Base-by-base conservation (phyloP, 495 filamentous ascomycete genomes). In the Bathelium albidoporum region DNA sequence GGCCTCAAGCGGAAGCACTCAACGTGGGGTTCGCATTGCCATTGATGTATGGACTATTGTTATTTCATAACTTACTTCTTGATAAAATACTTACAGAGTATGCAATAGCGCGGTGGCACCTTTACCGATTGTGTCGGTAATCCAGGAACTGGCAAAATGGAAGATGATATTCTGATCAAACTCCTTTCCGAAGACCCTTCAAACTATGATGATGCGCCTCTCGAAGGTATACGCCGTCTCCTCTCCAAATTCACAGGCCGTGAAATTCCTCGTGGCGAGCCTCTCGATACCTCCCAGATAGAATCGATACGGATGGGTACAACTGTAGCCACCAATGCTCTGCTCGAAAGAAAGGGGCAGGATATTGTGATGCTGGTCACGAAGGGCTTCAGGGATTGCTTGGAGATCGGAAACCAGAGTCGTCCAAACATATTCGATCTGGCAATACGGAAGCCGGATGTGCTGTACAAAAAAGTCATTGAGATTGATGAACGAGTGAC, bases 271-370 rank as follows among this genome's bases (percentile, higher is more conserved):
- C 83, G 92, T 20, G 92, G 91, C 18, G 78, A 89, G 72, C 82
- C 90, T 0, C 74, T 97, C 32, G 90, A 96, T 73, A 95, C 93
- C 1, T 84, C 87, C 41, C 76, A 83, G 69, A 97, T 98, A 68
- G 86, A 78, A 66, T 73, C 70, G 59, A 79, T 79, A 65, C 69
- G 77, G n/a, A 79, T 79, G 77, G 77, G 77, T 28, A 79, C 77
- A 2, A 79, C 77, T 14, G 77, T 79, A 1, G 77, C 77, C 1
- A 79, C 77, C 9, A 79, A 79, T 61, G 77, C 77, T n/a, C 75
- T 98, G 62, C 79, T 98, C 1, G 95, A 98, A 75, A 77, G 94
- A 63, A 98, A 97, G 75, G 94, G 94, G 5, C 94, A 96, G 74
- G 85, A 85, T 68, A 95, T 95, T 64, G 94, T 87, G 2, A 81